phyloP scores from a whole-genome alignment of 2,329 filamentous ascomycete genomes.

The Capronia coronata region DNA sequence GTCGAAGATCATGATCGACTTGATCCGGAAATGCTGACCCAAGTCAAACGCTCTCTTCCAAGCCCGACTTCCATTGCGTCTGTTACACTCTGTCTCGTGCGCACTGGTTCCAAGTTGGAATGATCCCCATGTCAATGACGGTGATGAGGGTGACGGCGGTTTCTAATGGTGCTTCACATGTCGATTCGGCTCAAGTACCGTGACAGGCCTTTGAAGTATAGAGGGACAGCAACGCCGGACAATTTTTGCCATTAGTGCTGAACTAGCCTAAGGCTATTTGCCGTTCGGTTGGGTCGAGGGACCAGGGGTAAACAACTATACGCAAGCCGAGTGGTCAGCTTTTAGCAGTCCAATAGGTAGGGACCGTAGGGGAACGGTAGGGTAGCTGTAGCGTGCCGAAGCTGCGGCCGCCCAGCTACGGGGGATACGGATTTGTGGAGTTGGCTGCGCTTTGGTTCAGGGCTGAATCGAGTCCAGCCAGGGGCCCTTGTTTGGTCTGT shows the following conservation, averaged over 20 bases:
- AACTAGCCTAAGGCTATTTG: neutral
- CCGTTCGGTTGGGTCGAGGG: neutral
- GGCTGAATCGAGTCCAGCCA: neutral
- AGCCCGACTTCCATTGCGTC: neutral
- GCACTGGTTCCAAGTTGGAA: neutral
- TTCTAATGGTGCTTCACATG: conserved; percentile 9
- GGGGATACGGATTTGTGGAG: neutral
- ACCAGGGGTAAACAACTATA: neutral
- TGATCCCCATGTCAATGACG: neutral
- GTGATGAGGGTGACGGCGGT: conserved; percentile 3
- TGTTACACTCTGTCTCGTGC: neutral
- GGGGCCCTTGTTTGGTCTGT: neutral
- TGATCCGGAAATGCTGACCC: neutral
- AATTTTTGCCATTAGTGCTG: neutral
- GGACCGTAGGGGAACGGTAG: neutral
- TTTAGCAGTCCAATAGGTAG: neutral
- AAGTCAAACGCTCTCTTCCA: neutral
- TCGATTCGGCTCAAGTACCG: conserved; percentile 6
- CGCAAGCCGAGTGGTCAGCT: neutral
- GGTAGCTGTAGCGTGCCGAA: neutral
- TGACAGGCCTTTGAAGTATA: neutral
- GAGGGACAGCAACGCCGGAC: neutral
- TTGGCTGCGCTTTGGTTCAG: neutral
- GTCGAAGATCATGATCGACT: neutral
- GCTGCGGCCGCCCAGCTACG: neutral